phyloP scores from a whole-genome alignment of 1,284 basidiomycete genomes.

The Psilocybe mexicana region DNA sequence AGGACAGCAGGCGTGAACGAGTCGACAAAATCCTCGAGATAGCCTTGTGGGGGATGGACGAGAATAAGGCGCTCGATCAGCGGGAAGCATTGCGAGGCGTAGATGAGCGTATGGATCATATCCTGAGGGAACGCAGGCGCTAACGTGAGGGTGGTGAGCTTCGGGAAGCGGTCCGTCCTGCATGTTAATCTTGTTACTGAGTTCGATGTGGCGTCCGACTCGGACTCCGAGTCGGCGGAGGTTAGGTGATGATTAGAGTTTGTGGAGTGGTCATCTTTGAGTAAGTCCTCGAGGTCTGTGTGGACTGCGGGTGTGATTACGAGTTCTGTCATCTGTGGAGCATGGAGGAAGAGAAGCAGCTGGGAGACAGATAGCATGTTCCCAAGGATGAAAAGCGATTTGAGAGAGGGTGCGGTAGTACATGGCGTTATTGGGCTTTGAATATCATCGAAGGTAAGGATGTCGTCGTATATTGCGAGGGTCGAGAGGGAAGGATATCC shows the following conservation, averaged over 20 bases:
- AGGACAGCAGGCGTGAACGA: conserved; percentile 10
- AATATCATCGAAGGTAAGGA: conserved; percentile 10
- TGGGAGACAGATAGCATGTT: conserved; percentile 28
- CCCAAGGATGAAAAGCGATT: conserved; percentile 25
- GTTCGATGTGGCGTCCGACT: no score
- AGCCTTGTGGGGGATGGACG: neutral
- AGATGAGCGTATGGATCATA: conserved; percentile 13
- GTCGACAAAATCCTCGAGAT: conserved; percentile 11
- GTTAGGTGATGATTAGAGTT: neutral
- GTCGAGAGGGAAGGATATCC: conserved; percentile 20
- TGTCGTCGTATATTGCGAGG: conserved; percentile 27
- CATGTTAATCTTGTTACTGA: neutral
- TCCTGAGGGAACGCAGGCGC: conserved; percentile 21
- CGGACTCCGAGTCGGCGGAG: no score
- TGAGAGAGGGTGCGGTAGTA: conserved; percentile 20
- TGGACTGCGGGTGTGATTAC: conserved; percentile 25
- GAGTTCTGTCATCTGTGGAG: conserved; percentile 23
- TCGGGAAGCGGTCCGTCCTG: conserved; percentile 1
- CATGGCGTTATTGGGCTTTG: conserved; percentile 5
- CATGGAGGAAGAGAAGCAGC: conserved; percentile 23
- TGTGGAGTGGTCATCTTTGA: neutral
- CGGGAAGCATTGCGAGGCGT: conserved; percentile 25
- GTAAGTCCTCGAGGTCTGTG: conserved; percentile 18
- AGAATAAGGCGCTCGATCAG: conserved; percentile 25
- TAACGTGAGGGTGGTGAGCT: conserved; percentile 24